phyloP scores from a whole-genome alignment of 2,329 filamentous ascomycete species.

The Diaporthe ampelina region DNA sequence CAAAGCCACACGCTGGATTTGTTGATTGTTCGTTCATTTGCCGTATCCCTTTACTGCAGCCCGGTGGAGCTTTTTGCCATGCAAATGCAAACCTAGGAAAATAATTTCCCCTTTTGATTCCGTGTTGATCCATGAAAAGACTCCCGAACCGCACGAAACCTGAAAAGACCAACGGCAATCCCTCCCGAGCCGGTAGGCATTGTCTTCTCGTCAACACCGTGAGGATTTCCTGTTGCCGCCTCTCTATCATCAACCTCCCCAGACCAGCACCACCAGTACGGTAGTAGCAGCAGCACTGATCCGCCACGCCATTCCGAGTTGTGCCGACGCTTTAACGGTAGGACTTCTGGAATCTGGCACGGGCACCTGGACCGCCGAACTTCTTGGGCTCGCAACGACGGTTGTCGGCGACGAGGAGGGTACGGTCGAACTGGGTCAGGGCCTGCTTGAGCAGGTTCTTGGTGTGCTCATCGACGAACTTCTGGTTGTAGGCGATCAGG shows the following conservation, averaged over 20 bases:
- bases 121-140: constrained; percentile 42
- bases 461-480: constrained; percentile 98
- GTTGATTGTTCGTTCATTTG: constrained; percentile 60
- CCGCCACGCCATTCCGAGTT: constrained; percentile 41
- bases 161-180: constrained; percentile 41
- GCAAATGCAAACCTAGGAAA: constrained; percentile 62
- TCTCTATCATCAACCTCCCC: constrained; percentile 38
- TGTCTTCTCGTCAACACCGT: constrained; percentile 38
- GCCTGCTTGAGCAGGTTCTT: constrained; percentile 99
- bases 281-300: constrained; percentile 40
- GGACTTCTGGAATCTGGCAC: constrained; percentile 98
- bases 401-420: constrained; percentile 97
- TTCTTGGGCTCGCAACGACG: constrained; percentile 99
- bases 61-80: constrained; percentile 60
- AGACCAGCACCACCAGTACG: constrained; percentile 48
- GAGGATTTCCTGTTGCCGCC: constrained; percentile 38
- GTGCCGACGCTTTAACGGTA: constrained; percentile 81
- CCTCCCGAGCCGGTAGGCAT: constrained; percentile 35
- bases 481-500: constrained; percentile 86
- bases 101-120: constrained; percentile 52
- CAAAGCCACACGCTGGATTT: constrained; percentile 50
- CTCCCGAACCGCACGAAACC: constrained; percentile 49
- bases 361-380: constrained; percentile 92
- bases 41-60: constrained; percentile 65
- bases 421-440: constrained; percentile 79